phyloP scores from a whole-genome alignment of 2,329 filamentous ascomycete genomes.

The Fusarium multiceps region DNA sequence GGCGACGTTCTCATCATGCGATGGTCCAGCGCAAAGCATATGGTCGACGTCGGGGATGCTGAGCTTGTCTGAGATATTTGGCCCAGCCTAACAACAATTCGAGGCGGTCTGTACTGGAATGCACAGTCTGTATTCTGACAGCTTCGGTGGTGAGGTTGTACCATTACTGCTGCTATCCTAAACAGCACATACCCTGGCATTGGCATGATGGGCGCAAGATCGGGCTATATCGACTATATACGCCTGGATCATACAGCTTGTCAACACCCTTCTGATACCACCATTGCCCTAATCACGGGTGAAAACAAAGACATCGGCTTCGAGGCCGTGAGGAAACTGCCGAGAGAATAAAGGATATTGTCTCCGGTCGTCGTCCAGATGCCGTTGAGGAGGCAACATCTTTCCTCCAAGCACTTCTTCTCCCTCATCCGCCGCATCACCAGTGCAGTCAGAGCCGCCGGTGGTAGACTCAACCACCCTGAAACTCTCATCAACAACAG shows the following conservation, averaged over 20 bases:
- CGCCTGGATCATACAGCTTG: neutral
- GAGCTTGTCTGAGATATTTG: conserved; percentile 64
- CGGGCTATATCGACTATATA: neutral
- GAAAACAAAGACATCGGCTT: conserved; percentile 32
- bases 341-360: conserved; percentile 22
- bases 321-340: conserved; percentile 21
- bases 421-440: conserved; percentile 27
- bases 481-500: conserved; percentile 37
- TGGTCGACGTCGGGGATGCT: conserved; percentile 66
- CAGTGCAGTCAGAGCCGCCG: conserved; percentile 2
- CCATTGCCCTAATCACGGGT: conserved; percentile 22
- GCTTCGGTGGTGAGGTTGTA: neutral
- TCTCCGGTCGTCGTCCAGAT: conserved; percentile 17
- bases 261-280: conserved; percentile 5
- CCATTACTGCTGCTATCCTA: neutral
- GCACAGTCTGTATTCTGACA: neutral
- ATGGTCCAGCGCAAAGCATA: conserved; percentile 77
- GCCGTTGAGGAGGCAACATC: conserved; percentile 17
- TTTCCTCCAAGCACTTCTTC: conserved; percentile 19
- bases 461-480: conserved; percentile 17
- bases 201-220: neutral
- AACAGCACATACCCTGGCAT: neutral
- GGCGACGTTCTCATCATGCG: conserved; percentile 76
- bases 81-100: neutral
- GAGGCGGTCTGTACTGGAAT: neutral